Evolutionary conservation across 345 rosid genomes (phyloP).

Genomic region (Kernera saxatilis): DNA sequence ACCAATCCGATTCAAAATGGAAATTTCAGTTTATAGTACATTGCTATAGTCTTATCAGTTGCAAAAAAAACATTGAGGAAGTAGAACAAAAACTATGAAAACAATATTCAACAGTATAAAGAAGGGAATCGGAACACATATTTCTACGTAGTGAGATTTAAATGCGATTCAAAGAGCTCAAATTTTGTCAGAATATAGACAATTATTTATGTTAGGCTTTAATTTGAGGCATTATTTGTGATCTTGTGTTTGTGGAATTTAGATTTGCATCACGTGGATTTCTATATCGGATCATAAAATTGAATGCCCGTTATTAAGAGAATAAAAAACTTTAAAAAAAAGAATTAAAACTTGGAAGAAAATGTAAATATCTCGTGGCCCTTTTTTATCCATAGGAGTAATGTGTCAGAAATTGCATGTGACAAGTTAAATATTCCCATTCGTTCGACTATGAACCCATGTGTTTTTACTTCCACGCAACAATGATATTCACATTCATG

Average conservation of each 20-base stretch:
- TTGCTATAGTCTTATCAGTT: neutral
- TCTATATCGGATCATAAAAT: neutral
- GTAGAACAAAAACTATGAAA: neutral
- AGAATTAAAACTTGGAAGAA: too few species aligned
- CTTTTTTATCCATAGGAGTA: conserved; percentile 16
- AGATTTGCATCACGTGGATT: neutral
- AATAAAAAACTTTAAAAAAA: neutral
- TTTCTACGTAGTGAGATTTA: neutral
- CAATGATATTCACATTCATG: conserved; percentile 13
- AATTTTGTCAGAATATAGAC: neutral
- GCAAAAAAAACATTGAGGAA: neutral
- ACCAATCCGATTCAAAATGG: neutral
- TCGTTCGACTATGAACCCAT: conserved; percentile 20
- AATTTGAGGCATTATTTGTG: neutral
- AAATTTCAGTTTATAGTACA: neutral
- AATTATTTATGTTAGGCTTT: neutral
- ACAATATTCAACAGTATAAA: neutral
- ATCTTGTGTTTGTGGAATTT: neutral
- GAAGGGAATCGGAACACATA: neutral
- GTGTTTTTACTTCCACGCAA: neutral
- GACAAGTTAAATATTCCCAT: conserved; percentile 15
- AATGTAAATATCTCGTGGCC: conserved; percentile 17
- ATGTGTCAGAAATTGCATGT: conserved; percentile 30
- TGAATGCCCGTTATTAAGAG: neutral
- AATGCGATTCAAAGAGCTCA: neutral